Percentiles rank a stretch among this genome's conserved stretches.
Evolutionary conservation across 2,329 filamentous ascomycete genomes (phyloP).

Genomic region (Pseudocercospora macadamiae): DNA sequence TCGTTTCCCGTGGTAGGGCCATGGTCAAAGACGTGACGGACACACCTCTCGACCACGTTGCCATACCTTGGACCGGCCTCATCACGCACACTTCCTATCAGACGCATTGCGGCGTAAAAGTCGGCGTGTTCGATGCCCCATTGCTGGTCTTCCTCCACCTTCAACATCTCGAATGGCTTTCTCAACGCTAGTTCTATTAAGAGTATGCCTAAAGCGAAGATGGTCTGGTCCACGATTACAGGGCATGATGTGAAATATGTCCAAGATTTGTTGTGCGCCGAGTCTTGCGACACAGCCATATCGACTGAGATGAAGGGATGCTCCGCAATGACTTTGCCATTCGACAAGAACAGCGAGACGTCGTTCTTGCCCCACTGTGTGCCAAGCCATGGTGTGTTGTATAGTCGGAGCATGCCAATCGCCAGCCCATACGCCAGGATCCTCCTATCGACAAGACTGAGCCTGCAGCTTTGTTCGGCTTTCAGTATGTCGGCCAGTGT

Average conservation of each 20-base stretch:
- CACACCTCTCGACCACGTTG: constrained; percentile 8
- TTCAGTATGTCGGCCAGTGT: not conserved
- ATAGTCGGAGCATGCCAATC: constrained; percentile 6
- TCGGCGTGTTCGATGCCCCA: not conserved
- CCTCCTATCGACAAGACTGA: not conserved
- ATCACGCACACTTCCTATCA: constrained; percentile 3
- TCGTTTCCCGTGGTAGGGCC: not conserved
- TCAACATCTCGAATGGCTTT: constrained; percentile 30
- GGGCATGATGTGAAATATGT: constrained; percentile 5
- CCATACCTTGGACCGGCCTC: constrained; percentile 9
- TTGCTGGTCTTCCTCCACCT: not conserved
- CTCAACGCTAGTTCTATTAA: constrained; percentile 42
- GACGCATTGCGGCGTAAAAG: constrained; percentile 3
- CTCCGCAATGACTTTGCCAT: not conserved
- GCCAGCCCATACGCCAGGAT: constrained; percentile 1
- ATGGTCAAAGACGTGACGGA: constrained; percentile 10
- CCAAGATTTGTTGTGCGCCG: too few species aligned
- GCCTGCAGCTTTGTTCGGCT: not conserved
- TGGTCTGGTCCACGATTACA: constrained; percentile 36
- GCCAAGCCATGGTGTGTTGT: constrained; percentile 5
- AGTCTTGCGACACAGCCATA: not conserved
- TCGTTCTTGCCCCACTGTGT: constrained; percentile 14
- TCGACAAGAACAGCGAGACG: not conserved
- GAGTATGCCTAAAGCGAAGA: constrained; percentile 40
- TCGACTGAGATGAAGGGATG: constrained; percentile 1